Conservation (phyloP, 2,329 filamentous ascomycete genomes). For the Didymellaceae sp. region DNA sequence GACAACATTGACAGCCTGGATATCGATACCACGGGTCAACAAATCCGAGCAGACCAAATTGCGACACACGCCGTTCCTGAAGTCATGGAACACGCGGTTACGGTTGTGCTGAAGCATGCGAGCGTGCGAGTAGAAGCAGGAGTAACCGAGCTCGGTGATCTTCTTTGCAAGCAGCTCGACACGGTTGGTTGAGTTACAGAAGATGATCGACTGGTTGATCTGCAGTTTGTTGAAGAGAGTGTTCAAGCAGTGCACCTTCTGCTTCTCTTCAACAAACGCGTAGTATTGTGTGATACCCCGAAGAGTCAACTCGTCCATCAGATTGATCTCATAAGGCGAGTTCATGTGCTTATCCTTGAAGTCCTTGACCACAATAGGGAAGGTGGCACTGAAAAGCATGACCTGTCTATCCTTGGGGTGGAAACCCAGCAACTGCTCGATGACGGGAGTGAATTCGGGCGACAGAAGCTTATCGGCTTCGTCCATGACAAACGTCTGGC, state of each 20-base stretch:
- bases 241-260: constrained; percentile 98
- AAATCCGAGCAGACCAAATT: constrained; percentile 98
- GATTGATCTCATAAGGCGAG: constrained; percentile 96
- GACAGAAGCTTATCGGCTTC: constrained; percentile 98
- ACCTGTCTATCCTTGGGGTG: constrained; percentile 98
- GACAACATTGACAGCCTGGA: constrained; percentile 98
- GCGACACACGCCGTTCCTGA: constrained; percentile 95
- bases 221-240: constrained; percentile 98
- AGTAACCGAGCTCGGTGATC: constrained; percentile 98
- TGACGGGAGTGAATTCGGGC: constrained; percentile 94
- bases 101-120: constrained; percentile 97
- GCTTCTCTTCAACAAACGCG: constrained; percentile 98
- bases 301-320: constrained; percentile 98
- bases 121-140: constrained; percentile 98
- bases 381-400: constrained; percentile 99
- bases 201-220: constrained; percentile 99
- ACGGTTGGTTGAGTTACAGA: constrained; percentile 98
- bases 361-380: constrained; percentile 94
- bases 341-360: constrained; percentile 99
- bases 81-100: constrained; percentile 99
- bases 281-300: constrained; percentile 99
- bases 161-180: constrained; percentile 98
- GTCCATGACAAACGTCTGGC: constrained; percentile 99
- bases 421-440: constrained; percentile 93
- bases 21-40: constrained; percentile 97